A percentile compares a stretch with the other conserved stretches of the same genome.
These are phyloP conservation scores for Talaromyces sp. DNA, from an alignment of 2,329 filamentous ascomycete genomes.

Conservation along the genomic window DNA sequence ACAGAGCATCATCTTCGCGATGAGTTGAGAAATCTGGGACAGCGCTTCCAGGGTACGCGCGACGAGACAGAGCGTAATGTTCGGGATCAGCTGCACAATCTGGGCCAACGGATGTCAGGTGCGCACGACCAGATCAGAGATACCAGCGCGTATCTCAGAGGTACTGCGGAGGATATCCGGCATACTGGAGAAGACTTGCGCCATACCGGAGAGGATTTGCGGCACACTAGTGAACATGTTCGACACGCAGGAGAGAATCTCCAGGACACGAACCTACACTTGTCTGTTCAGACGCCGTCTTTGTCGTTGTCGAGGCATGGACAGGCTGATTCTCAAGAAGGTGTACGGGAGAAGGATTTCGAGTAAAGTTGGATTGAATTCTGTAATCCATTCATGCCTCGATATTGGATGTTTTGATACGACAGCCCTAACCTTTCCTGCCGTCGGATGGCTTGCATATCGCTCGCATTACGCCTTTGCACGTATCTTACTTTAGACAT, in stretches of 20 bases:
- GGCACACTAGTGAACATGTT: slow-evolving; percentile 7
- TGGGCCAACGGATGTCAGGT: slow-evolving; percentile 8
- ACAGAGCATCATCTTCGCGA: slow-evolving; percentile 11
- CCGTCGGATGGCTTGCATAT: neutral
- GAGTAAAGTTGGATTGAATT: neutral
- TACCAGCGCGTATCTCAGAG: neutral
- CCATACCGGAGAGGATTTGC: slow-evolving; percentile 5
- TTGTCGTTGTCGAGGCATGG: slow-evolving; percentile 10
- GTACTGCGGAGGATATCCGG: slow-evolving; percentile 7
- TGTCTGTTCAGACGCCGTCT: neutral
- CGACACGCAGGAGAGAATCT: slow-evolving; percentile 11
- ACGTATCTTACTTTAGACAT: neutral
- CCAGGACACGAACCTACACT: neutral
- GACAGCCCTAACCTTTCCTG: too few species aligned
- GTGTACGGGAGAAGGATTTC: neutral
- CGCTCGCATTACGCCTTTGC: neutral
- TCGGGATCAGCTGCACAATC: slow-evolving; percentile 6
- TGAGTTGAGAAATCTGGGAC: slow-evolving; percentile 9
- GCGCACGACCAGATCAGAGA: slow-evolving; percentile 7
- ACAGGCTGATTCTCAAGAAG: neutral
- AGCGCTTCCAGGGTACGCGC: slow-evolving; percentile 6
- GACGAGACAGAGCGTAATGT: slow-evolving; percentile 2
- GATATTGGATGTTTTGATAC: neutral
- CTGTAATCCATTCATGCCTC: neutral
- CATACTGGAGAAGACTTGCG: slow-evolving; percentile 12